Evolutionary conservation across 768 basidiomycete genomes (phyloP).

Genomic region (Harrya chromipes): DNA sequence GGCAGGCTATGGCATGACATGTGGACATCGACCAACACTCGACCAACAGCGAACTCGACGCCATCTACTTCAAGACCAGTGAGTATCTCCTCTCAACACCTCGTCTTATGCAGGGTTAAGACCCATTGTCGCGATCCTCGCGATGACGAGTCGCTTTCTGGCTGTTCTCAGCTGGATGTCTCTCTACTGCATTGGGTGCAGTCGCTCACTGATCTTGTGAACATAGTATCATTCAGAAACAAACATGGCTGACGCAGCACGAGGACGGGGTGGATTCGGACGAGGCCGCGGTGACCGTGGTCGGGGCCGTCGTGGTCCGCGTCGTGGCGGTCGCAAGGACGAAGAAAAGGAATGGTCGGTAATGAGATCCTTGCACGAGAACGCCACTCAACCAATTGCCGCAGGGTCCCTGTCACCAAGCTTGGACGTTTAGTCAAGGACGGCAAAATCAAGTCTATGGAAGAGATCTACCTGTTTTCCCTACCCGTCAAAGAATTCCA

Average conservation of each 20-base stretch:
- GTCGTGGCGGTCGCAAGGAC: constrained; percentile 97
- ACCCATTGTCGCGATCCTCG: background rate
- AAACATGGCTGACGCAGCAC: constrained; percentile 85
- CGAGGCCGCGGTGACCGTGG: constrained; percentile 74
- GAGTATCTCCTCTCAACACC: constrained; percentile 25
- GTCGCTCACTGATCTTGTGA: constrained; percentile 25
- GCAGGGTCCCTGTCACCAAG: constrained; percentile 96
- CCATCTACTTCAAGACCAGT: constrained; percentile 34
- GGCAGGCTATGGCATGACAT: constrained; percentile 20
- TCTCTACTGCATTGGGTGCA: constrained; percentile 40
- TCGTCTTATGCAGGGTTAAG: background rate
- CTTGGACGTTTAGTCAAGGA: constrained; percentile 99
- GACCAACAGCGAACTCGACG: constrained; percentile 20
- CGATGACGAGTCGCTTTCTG: background rate
- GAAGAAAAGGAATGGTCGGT: constrained; percentile 99
- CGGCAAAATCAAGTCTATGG: constrained; percentile 99
- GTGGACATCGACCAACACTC: constrained; percentile 7
- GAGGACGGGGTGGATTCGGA: constrained; percentile 90
- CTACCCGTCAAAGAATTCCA: constrained; percentile 99
- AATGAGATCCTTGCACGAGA: background rate
- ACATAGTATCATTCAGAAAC: constrained; percentile 24
- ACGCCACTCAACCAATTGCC: constrained; percentile 8
- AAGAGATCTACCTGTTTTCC: constrained; percentile 99
- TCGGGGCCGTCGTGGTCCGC: constrained; percentile 71
- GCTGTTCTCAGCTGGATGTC: constrained; percentile 47